Conservation (phyloP, 192 early-diverging fungal species). For the Polychytrium aggregatum region DNA sequence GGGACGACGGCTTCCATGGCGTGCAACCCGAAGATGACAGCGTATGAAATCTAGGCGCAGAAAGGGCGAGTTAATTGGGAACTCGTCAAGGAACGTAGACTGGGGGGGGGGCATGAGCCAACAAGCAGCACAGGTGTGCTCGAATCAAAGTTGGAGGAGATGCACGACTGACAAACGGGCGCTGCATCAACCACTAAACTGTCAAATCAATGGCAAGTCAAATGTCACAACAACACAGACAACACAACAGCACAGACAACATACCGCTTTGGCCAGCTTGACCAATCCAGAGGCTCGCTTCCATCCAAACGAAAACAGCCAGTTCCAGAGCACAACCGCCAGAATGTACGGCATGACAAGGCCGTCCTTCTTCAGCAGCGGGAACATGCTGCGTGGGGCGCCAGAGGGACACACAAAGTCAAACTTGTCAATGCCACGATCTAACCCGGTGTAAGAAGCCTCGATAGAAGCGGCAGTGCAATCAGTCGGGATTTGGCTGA, state of each 20-base stretch:
- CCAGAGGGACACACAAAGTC: too few species aligned
- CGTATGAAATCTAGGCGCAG: constrained; percentile 26
- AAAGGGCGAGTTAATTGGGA: not conserved
- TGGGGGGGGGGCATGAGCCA: constrained; percentile 4
- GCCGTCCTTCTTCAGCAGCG: constrained; percentile 68
- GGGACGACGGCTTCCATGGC: constrained; percentile 41
- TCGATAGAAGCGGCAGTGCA: too few species aligned
- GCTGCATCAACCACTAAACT: constrained; percentile 18
- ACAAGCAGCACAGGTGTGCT: not conserved
- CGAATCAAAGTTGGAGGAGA: not conserved
- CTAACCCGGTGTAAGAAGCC: too few species aligned
- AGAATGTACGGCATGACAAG: constrained; percentile 62
- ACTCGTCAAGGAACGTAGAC: not conserved
- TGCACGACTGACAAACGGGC: not conserved
- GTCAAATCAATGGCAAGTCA: constrained; percentile 3
- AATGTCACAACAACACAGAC: too few species aligned
- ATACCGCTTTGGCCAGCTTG: not conserved
- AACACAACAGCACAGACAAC: too few species aligned
- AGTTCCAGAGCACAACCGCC: constrained; percentile 63
- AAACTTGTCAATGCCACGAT: not conserved
- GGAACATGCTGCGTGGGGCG: constrained; percentile 79
- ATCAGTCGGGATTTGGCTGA: too few species aligned
- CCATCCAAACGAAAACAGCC: constrained; percentile 17
- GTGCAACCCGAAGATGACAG: constrained; percentile 45
- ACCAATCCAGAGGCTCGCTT: not conserved